Conservation (phyloP, 176 grass and related monocot genomes). For the Pharus latifolius region DNA sequence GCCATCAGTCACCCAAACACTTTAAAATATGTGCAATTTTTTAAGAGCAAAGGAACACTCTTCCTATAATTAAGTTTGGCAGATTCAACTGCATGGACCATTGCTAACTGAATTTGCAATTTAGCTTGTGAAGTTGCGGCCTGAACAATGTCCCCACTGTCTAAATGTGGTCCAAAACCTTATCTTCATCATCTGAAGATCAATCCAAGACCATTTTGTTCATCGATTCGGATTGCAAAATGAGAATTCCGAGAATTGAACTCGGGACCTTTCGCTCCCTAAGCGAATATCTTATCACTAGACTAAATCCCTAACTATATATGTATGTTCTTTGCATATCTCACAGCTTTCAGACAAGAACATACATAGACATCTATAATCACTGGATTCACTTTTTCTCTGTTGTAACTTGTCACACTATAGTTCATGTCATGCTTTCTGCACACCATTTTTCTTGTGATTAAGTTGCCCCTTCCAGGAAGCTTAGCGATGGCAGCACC, state of each 20-base stretch:
- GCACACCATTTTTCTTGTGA: no score
- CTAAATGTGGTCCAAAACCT: conserved; percentile 26
- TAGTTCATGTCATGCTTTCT: no score
- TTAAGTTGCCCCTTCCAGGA: conserved; percentile 4
- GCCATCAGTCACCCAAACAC: no score
- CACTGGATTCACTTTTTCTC: neutral
- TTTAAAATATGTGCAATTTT: no score
- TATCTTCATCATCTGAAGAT: neutral
- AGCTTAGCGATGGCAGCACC: neutral
- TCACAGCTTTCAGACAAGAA: neutral
- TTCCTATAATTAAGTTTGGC: no score
- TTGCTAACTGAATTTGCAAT: no score
- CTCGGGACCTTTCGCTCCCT: conserved; percentile 32
- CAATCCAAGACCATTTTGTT: neutral
- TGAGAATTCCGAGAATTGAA: conserved; percentile 27
- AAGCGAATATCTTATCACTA: conserved; percentile 40
- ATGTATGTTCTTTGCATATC: neutral
- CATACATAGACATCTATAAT: neutral
- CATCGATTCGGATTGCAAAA: neutral
- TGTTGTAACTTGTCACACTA: no score
- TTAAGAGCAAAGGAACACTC: no score
- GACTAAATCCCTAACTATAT: conserved; percentile 33
- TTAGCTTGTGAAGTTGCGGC: no score
- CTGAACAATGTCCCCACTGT: no score
- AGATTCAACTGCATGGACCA: no score